These are phyloP conservation scores for Apiospora pterosperma DNA, from an alignment of 2,329 filamentous ascomycete species.

Conservation along the genomic window DNA sequence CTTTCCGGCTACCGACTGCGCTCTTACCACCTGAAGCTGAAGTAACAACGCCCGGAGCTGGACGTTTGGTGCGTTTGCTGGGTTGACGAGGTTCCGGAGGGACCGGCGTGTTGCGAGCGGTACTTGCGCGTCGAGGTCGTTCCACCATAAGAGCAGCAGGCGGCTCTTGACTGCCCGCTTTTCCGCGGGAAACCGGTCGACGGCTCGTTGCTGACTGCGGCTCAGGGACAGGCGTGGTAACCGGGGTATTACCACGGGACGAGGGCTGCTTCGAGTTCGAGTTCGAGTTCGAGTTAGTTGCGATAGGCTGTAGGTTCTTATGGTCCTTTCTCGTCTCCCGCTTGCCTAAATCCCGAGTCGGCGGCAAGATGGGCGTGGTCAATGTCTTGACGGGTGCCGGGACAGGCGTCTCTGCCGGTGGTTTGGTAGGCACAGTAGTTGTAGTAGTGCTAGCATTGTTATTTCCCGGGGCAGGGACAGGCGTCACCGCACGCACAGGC, in stretches of 20 bases:
- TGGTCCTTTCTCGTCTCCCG: constrained; percentile 46
- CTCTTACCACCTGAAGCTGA: constrained; percentile 59
- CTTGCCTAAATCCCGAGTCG: constrained; percentile 31
- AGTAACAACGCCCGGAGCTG: constrained; percentile 69
- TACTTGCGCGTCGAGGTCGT: constrained; percentile 53
- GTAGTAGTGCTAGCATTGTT: constrained; percentile 32
- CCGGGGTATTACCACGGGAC: constrained; percentile 25
- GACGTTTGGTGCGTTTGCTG: constrained; percentile 63
- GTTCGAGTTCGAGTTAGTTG: constrained; percentile 21
- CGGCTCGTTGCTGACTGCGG: constrained; percentile 28
- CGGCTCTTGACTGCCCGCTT: constrained; percentile 49
- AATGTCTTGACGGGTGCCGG: constrained; percentile 31
- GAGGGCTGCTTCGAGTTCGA: constrained; percentile 18
- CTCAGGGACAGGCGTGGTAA: constrained; percentile 36
- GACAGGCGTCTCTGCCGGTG: constrained; percentile 39
- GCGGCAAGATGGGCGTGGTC: constrained; percentile 35
- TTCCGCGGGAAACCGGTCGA: constrained; percentile 50
- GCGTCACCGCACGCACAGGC: constrained; percentile 33
- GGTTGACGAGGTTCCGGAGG: constrained; percentile 38
- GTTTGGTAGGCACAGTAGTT: constrained; percentile 32
- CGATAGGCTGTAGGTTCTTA: constrained; percentile 28
- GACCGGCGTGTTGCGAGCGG: constrained; percentile 54
- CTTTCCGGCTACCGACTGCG: constrained; percentile 70
- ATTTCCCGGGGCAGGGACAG: constrained; percentile 32
- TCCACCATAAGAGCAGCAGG: constrained; percentile 47